Base-by-base conservation (phyloP, 768 basidiomycete genomes). In the Mycena metata region DNA sequence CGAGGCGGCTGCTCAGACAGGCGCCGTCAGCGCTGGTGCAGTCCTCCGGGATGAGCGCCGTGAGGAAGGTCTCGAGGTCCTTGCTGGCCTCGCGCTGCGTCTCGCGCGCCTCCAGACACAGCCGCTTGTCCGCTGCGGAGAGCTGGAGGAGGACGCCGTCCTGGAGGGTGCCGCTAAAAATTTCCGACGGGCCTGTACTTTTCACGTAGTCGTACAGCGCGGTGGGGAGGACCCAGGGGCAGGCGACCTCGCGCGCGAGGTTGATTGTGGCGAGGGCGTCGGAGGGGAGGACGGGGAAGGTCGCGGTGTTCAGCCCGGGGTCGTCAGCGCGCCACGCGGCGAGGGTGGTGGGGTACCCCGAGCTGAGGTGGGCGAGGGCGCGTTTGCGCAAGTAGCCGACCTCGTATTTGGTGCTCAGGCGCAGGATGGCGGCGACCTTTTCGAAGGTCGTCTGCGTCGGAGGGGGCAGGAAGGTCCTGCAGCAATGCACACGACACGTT, bases 371-470 rank as follows among this genome's bases (percentile, higher is more conserved):
- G 10, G 46, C 64, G 30, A 76, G 61, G 13, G 72, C 75, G 49
- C 70, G 59, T 39, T 63, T 35, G 7, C 70, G 67, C 45, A 76
- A 63, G 43, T 68, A 42, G 8, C 49, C 35, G 42, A 74, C 67
- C 35, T 73, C 70, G 45, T 76, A 76, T 42, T 76, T 76, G 62
- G 72, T 70, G 24, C 70, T 66, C 6, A 76, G 68, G 0, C 70
- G 75, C 21, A 76, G 67, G 13, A 72, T 58, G 16, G 69, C 72
- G n/a, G 72, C 46, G 33, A 76, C 36, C 0, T 60, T 67, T 33
- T 39, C 51, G 50, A 67, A 64, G 30, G 64, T 69, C 19, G 73
- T 76, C 7, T 52, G 70, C 26, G 62, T 67, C 3, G 75, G 75
- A 15, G 67, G 63, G 15, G 70, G 66, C 15, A 49, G 30, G 57